Percentiles rank a stretch among this genome's conserved stretches.
Evolutionary conservation across 2,329 filamentous ascomycete species (phyloP).

Genomic region (Mycosphaerella sp.): DNA sequence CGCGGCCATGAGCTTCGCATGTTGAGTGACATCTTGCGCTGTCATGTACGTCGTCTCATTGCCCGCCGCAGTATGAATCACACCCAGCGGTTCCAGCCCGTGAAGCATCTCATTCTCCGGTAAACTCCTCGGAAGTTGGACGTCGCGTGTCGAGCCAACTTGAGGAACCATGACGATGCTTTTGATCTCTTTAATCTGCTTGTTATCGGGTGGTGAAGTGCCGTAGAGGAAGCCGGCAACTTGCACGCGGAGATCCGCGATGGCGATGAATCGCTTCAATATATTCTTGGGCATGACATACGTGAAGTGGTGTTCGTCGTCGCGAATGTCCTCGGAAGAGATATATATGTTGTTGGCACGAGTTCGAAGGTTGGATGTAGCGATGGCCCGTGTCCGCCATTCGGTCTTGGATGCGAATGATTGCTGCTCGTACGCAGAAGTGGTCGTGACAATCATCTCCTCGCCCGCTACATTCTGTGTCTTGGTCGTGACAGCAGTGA

Average conservation of each 20-base stretch:
- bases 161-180: constrained; percentile 98
- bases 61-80: constrained; percentile 92
- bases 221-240: constrained; percentile 96
- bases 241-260: constrained; percentile 92
- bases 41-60: constrained; percentile 97
- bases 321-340: constrained; percentile 85
- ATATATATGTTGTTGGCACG: constrained; percentile 98
- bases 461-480: constrained; percentile 96
- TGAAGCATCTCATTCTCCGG: constrained; percentile 89
- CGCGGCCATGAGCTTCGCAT: constrained; percentile 79
- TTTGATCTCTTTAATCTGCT: constrained; percentile 92
- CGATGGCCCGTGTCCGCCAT: constrained; percentile 94
- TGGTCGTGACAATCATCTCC: constrained; percentile 97
- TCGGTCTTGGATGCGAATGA: constrained; percentile 98
- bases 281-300: constrained; percentile 99
- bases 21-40: constrained; percentile 87
- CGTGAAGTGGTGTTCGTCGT: constrained; percentile 81
- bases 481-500: constrained; percentile 96
- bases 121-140: constrained; percentile 82
- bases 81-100: constrained; percentile 78
- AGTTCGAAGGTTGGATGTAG: constrained; percentile 89
- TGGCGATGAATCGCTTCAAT: constrained; percentile 95
- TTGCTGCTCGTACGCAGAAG: constrained; percentile 95
- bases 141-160: constrained; percentile 84
- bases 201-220: constrained; percentile 84